Evolutionary conservation across 176 grass and related monocot species (phyloP).

Genomic region (Aegilops bicornis): DNA sequence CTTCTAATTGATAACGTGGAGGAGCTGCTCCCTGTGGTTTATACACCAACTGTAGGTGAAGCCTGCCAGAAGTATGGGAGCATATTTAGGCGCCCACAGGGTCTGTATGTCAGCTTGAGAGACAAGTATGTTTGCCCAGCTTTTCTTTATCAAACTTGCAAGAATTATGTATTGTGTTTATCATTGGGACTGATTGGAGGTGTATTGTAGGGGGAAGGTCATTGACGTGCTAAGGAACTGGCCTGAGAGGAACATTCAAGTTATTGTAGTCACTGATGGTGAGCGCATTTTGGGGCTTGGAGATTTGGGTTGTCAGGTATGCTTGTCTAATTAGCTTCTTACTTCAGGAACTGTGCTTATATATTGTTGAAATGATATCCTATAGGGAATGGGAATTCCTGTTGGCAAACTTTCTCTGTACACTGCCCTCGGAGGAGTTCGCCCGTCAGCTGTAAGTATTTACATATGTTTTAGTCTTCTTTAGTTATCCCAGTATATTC

Average conservation of each 20-base stretch:
- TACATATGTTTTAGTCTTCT: neutral
- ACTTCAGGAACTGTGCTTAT: conserved; percentile 15
- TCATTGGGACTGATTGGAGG: conserved; percentile 13
- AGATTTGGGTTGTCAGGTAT: conserved; percentile 99
- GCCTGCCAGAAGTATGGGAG: conserved; percentile 99
- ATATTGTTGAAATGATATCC: conserved; percentile 41
- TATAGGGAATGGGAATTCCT: conserved; percentile 99
- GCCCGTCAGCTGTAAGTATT: conserved; percentile 81
- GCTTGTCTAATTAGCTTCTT: conserved; percentile 30
- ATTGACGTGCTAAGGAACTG: conserved; percentile 96
- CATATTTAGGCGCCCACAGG: conserved; percentile 86
- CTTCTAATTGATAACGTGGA: conserved; percentile 97
- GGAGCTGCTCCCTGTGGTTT: conserved; percentile 92
- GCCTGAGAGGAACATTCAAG: conserved; percentile 93
- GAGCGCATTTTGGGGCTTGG: conserved; percentile 98
- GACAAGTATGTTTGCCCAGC: conserved; percentile 69
- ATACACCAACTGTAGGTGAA: conserved; percentile 96
- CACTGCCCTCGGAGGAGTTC: conserved; percentile 93
- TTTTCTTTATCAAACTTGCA: conserved; percentile 4
- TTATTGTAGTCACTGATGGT: conserved; percentile 96
- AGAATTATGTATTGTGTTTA: neutral
- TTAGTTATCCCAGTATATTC: neutral
- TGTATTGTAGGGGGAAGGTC: conserved; percentile 72
- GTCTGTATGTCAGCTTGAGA: conserved; percentile 92
- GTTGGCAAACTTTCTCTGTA: conserved; percentile 98